These are phyloP conservation scores for Euphrasia arctica DNA, from an alignment of 305 asterid genomes.

Conservation along the genomic window DNA sequence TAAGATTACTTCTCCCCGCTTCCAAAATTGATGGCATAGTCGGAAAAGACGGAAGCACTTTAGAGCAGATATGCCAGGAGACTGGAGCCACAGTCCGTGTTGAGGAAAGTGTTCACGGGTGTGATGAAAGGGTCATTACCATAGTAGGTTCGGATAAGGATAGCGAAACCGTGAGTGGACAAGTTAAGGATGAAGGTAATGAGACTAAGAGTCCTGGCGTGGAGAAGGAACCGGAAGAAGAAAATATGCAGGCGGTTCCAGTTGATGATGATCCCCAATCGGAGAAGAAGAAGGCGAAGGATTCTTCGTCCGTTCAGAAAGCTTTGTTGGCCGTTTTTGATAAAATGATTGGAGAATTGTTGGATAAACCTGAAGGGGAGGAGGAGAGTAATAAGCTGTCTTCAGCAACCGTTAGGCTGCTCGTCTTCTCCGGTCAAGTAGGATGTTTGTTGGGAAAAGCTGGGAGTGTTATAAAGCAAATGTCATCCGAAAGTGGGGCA, in stretches of 20 bases:
- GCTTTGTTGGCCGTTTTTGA: conserved; percentile 70
- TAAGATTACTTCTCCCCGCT: conserved; percentile 67
- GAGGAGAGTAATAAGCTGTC: conserved; percentile 48
- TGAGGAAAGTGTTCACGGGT: conserved; percentile 67
- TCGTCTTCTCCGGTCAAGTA: conserved; percentile 74
- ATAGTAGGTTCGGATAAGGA: conserved; percentile 49
- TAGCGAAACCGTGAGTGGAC: conserved; percentile 35
- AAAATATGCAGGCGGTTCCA: conserved; percentile 33
- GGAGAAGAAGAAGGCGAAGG: conserved; percentile 40
- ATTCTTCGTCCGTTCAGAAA: conserved; percentile 52
- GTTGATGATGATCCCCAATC: conserved; percentile 35
- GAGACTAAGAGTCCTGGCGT: conserved; percentile 36
- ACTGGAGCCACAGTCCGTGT: conserved; percentile 67
- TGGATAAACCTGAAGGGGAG: conserved; percentile 55
- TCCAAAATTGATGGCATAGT: conserved; percentile 53
- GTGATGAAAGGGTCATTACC: conserved; percentile 74
- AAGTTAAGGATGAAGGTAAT: conserved; percentile 38
- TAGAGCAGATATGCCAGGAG: conserved; percentile 66
- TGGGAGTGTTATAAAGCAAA: conserved; percentile 77
- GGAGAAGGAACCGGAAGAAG: conserved; percentile 33
- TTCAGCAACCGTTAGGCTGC: conserved; percentile 54
- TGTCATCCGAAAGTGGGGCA: conserved; percentile 92
- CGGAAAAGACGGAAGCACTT: conserved; percentile 56
- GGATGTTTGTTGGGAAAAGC: conserved; percentile 75
- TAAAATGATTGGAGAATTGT: conserved; percentile 54